Percentiles rank a stretch among this genome's conserved stretches.
Evolutionary conservation across 2,329 filamentous ascomycete species (phyloP).

Genomic region (Sporothrix schenckii): DNA sequence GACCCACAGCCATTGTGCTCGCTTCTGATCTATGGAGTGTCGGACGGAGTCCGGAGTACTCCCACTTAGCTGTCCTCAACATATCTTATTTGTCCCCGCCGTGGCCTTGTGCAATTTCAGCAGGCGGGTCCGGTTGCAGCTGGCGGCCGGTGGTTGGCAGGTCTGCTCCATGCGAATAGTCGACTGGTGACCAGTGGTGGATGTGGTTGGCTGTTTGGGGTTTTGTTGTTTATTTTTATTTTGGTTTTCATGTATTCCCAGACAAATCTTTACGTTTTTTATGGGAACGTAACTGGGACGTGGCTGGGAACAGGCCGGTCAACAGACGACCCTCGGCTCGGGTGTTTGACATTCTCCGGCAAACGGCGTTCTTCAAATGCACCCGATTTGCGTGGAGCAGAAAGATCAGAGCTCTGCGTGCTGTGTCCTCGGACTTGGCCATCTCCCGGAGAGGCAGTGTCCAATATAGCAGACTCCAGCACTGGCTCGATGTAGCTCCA

Average conservation of each 20-base stretch:
- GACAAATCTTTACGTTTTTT: neutral
- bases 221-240: conserved; percentile 1
- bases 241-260: neutral
- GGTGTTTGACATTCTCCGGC: conserved; percentile 3
- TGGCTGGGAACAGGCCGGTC: neutral
- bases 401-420: no score
- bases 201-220: conserved; percentile 12
- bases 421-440: no score
- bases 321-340: conserved; percentile 12
- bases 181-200: neutral
- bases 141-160: neutral
- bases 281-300: neutral
- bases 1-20: neutral
- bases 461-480: neutral
- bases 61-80: neutral
- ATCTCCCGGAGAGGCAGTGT: neutral
- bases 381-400: no score
- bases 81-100: neutral
- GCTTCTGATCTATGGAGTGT: no score
- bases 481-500: neutral
- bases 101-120: conserved; percentile 5
- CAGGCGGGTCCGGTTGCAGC: neutral
- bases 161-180: neutral
- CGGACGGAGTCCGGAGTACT: neutral
- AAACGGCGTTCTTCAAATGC: neutral